These are phyloP conservation scores for Flammula alnicola DNA, from an alignment of 1,284 basidiomycete species.

Conservation along the genomic window DNA sequence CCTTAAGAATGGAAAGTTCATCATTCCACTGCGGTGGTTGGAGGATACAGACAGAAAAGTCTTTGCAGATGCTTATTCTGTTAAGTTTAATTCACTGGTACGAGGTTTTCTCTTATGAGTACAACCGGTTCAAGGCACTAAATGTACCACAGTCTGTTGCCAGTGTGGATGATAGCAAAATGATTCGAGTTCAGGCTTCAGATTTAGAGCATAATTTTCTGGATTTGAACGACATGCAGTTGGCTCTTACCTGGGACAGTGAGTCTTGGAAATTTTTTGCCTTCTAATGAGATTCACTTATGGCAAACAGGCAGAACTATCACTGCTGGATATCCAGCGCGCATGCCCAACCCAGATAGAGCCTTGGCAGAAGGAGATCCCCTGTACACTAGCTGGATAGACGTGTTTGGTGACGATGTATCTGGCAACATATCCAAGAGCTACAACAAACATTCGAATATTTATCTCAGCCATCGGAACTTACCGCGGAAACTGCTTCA, in stretches of 20 bases:
- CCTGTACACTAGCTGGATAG: conserved; percentile 30
- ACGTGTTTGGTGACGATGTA: conserved; percentile 33
- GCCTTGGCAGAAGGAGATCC: conserved; percentile 31
- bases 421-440: conserved; percentile 36
- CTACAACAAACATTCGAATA: conserved; percentile 36
- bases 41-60: conserved; percentile 20
- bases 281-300: conserved; percentile 5
- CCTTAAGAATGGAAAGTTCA: conserved; percentile 16
- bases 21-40: conserved; percentile 27
- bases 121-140: no score
- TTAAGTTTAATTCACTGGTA: conserved; percentile 2
- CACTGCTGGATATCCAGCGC: conserved; percentile 21
- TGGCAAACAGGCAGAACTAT: conserved; percentile 16
- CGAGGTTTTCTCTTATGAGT: no score
- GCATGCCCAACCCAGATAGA: conserved; percentile 35
- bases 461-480: conserved; percentile 33
- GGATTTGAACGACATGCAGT: no score
- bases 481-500: conserved; percentile 33
- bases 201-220: no score
- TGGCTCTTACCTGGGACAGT: no score
- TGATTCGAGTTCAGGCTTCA: no score
- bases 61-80: conserved; percentile 11
- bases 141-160: no score
- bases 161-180: no score
- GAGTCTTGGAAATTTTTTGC: neutral